phyloP scores from a whole-genome alignment of 2,329 filamentous ascomycete species.

The Colletotrichum lupini region DNA sequence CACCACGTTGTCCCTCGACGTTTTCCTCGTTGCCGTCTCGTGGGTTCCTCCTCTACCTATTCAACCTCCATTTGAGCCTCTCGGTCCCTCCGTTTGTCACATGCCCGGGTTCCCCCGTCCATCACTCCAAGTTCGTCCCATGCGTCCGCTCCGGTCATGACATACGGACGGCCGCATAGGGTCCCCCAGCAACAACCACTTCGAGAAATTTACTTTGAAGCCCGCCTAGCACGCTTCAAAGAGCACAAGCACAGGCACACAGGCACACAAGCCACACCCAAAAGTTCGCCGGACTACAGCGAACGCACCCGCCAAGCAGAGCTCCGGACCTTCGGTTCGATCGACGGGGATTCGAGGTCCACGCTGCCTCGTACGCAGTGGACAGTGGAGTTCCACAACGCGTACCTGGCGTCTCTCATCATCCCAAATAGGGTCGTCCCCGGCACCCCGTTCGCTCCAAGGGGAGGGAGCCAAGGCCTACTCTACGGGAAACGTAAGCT shows the following conservation, averaged over 20 bases:
- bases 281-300: not conserved
- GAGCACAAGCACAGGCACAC: not conserved
- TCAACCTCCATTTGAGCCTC: not conserved
- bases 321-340: conserved; percentile 19
- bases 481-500: conserved; percentile 34
- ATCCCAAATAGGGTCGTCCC: conserved; percentile 26
- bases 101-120: conserved; percentile 23
- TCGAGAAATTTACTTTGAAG: not conserved
- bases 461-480: conserved; percentile 31
- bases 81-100: conserved; percentile 11
- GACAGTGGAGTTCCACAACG: conserved; percentile 23
- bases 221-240: not conserved
- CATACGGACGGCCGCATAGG: conserved; percentile 18
- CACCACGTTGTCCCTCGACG: not conserved
- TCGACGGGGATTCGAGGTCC: conserved; percentile 21
- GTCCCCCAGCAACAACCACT: conserved; percentile 3
- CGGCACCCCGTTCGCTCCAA: conserved; percentile 25
- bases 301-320: conserved; percentile 21
- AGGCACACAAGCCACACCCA: not conserved
- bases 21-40: not conserved
- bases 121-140: conserved; percentile 28
- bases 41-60: not conserved
- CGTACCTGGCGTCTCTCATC: conserved; percentile 22
- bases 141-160: conserved; percentile 26
- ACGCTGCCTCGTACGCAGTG: conserved; percentile 32